Percentiles rank a stretch among this genome's conserved stretches.
phyloP scores from a whole-genome alignment of 768 basidiomycete genomes.

The Lactifluus rugatus region DNA sequence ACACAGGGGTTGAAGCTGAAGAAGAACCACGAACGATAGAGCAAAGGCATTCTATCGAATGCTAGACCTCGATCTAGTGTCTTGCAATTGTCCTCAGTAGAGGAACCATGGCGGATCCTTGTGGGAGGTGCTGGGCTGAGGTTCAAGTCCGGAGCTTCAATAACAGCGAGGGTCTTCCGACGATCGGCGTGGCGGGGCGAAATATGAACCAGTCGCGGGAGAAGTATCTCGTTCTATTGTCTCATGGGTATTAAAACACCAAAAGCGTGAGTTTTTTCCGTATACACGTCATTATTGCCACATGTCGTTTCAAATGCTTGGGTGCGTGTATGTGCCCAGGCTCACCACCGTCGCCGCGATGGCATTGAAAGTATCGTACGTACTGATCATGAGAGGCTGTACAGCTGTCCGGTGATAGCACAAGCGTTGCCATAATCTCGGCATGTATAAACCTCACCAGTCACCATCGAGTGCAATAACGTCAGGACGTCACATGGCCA shows the following conservation, averaged over 20 bases:
- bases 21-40: neutral
- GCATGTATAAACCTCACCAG: neutral
- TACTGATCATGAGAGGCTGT: no score
- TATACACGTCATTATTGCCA: neutral
- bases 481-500: conserved; percentile 6
- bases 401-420: neutral
- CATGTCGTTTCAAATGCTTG: neutral
- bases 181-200: neutral
- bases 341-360: neutral
- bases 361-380: neutral
- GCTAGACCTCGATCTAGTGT: neutral
- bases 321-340: neutral
- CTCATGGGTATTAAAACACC: neutral
- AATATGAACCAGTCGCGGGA: neutral
- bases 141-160: neutral
- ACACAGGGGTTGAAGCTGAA: neutral
- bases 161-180: neutral
- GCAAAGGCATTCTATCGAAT: neutral
- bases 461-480: neutral
- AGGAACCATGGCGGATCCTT: neutral
- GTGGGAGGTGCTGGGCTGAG: neutral
- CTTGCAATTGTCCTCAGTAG: neutral
- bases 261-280: neutral
- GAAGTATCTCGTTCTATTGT: neutral
- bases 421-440: neutral